A percentile compares a stretch with the other conserved stretches of the same genome.
Evolutionary conservation across 2,329 filamentous ascomycete genomes (phyloP).

Genomic region (Bipolaris gigantea): DNA sequence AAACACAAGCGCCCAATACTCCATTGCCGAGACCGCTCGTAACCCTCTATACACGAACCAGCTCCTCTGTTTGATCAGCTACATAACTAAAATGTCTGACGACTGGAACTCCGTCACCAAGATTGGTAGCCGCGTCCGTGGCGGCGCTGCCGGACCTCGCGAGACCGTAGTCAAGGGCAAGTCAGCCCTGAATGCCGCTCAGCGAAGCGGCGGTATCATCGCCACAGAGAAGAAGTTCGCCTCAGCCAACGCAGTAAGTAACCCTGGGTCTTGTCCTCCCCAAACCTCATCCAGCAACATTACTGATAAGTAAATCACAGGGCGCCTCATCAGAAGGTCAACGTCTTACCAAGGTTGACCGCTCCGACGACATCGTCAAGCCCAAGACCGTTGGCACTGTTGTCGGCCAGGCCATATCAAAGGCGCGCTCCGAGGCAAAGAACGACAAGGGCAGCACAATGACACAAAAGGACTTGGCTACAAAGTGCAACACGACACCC

Average conservation of each 20-base stretch:
- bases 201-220: conserved; percentile 74
- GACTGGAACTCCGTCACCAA: conserved; percentile 91
- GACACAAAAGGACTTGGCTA: conserved; percentile 87
- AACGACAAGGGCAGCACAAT: conserved; percentile 73
- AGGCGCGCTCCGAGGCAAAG: conserved; percentile 76
- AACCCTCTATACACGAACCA: conserved; percentile 12
- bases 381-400: conserved; percentile 79
- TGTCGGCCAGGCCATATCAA: conserved; percentile 81
- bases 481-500: conserved; percentile 85
- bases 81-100: conserved; percentile 60
- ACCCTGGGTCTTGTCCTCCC: background rate
- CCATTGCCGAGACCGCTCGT: conserved; percentile 14
- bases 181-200: conserved; percentile 82
- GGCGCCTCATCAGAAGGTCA: conserved; percentile 71
- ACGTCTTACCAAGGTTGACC: conserved; percentile 96
- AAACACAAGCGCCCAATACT: conserved; percentile 15
- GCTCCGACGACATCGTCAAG: conserved; percentile 95
- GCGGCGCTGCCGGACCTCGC: conserved; percentile 66
- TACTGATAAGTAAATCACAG: conserved; percentile 19
- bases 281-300: background rate
- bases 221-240: conserved; percentile 90
- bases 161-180: conserved; percentile 91
- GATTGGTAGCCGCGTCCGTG: conserved; percentile 84
- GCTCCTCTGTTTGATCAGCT: conserved; percentile 2
- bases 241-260: conserved; percentile 75